Evolutionary conservation across 2,329 filamentous ascomycete species (phyloP).

Genomic region (Phialophora verrucosa): DNA sequence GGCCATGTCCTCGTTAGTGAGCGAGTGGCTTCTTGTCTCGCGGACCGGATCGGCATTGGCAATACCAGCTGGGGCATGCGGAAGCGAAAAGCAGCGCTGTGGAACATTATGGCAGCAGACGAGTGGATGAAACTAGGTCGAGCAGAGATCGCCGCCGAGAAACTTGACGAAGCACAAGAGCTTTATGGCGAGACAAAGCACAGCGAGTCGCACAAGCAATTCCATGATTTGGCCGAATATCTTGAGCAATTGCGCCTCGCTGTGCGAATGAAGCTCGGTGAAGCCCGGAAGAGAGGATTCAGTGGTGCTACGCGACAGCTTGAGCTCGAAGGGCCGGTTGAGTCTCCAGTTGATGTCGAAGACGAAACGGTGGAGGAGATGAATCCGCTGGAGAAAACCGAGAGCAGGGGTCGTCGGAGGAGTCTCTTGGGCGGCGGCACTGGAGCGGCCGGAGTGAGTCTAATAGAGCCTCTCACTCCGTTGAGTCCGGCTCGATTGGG

Average conservation of each 20-base stretch:
- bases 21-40: constrained; percentile 82
- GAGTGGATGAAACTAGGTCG: constrained; percentile 81
- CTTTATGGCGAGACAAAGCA: constrained; percentile 57
- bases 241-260: constrained; percentile 51
- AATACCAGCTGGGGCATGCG: constrained; percentile 72
- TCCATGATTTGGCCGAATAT: constrained; percentile 59
- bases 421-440: constrained; percentile 35
- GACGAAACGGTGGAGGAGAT: constrained; percentile 39
- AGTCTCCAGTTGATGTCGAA: constrained; percentile 51
- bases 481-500: constrained; percentile 46
- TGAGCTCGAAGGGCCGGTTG: constrained; percentile 37
- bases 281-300: constrained; percentile 41
- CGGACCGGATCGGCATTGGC: constrained; percentile 71
- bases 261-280: constrained; percentile 53
- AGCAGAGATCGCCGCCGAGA: constrained; percentile 76
- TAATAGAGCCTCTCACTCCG: constrained; percentile 57
- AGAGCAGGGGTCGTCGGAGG: constrained; percentile 28
- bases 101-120: constrained; percentile 82
- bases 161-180: constrained; percentile 70
- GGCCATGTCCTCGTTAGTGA: constrained; percentile 86
- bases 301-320: constrained; percentile 35
- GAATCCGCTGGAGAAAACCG: constrained; percentile 33
- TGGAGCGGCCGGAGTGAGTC: constrained; percentile 46
- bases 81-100: constrained; percentile 84
- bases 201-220: constrained; percentile 51